Evolutionary conservation across 768 basidiomycete genomes (phyloP).

Genomic region (Xanthoconium stramineum): DNA sequence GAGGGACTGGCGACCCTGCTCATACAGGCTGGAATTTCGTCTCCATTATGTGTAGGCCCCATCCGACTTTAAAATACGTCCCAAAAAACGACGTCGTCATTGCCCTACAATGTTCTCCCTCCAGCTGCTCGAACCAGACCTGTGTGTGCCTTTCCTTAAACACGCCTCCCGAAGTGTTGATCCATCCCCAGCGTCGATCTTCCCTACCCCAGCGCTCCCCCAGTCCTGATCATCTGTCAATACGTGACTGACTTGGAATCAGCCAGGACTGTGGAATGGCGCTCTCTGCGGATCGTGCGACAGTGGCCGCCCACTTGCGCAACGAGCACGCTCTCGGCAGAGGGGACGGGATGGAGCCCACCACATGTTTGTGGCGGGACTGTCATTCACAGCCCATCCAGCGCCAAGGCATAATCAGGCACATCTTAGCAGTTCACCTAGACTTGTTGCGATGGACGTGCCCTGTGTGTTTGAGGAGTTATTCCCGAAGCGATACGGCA

Average conservation of each 20-base stretch:
- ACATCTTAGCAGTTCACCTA: neutral
- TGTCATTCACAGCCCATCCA: conserved; percentile 1
- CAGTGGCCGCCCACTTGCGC: neutral
- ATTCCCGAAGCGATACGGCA: neutral
- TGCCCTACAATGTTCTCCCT: too few species aligned
- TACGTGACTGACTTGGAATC: neutral
- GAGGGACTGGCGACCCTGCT: too few species aligned
- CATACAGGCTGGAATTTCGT: too few species aligned
- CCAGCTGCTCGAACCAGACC: too few species aligned
- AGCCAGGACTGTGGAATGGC: neutral
- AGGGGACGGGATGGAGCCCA: neutral
- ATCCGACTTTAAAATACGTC: too few species aligned
- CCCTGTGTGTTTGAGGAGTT: neutral
- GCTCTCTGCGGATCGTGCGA: neutral
- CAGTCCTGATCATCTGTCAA: neutral
- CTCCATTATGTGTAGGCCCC: too few species aligned
- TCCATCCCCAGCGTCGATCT: neutral
- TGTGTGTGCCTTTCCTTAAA: too few species aligned
- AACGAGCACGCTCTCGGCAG: neutral
- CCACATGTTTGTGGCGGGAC: neutral
- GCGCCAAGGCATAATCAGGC: neutral
- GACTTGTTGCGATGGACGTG: conserved; percentile 3
- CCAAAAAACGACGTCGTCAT: too few species aligned
- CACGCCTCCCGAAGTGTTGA: too few species aligned
- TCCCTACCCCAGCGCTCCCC: neutral